These are phyloP conservation scores for Coniferiporia weirii DNA, from an alignment of 1,284 basidiomycete genomes.

Conservation along the genomic window DNA sequence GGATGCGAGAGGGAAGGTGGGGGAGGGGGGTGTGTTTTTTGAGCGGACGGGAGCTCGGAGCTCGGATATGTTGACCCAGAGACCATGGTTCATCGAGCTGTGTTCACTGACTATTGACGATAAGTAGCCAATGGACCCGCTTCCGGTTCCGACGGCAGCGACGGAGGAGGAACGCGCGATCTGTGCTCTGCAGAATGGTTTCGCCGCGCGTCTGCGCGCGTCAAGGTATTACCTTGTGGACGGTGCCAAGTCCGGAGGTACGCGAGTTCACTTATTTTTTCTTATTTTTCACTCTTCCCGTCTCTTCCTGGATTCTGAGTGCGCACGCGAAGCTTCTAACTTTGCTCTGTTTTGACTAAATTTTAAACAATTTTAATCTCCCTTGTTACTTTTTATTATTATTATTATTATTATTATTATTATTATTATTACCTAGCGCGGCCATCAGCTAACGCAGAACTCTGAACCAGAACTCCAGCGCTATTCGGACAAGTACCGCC, in stretches of 20 bases:
- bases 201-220: constrained; percentile 53
- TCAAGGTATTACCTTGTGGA: constrained; percentile 75
- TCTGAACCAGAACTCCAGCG: constrained; percentile 53
- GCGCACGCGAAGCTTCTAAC: not conserved
- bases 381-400: not conserved
- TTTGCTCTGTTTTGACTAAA: too few relatives aligned
- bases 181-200: constrained; percentile 60
- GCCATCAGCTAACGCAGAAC: too few relatives aligned
- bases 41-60: too few relatives aligned
- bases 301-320: not conserved
- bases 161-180: constrained; percentile 59
- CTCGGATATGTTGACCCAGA: too few relatives aligned
- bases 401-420: too few relatives aligned
- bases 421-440: too few relatives aligned
- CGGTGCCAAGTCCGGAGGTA: constrained; percentile 59
- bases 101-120: constrained; percentile 4
- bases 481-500: constrained; percentile 77
- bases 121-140: constrained; percentile 46
- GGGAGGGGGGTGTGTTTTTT: constrained; percentile 8
- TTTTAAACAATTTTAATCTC: not conserved
- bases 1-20: not conserved
- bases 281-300: not conserved
- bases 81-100: too few relatives aligned
- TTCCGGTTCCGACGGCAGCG: constrained; percentile 61
- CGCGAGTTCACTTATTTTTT: constrained; percentile 19